Base-by-base conservation (phyloP, 306 rosid genomes). In the Cicer yamashitae region DNA sequence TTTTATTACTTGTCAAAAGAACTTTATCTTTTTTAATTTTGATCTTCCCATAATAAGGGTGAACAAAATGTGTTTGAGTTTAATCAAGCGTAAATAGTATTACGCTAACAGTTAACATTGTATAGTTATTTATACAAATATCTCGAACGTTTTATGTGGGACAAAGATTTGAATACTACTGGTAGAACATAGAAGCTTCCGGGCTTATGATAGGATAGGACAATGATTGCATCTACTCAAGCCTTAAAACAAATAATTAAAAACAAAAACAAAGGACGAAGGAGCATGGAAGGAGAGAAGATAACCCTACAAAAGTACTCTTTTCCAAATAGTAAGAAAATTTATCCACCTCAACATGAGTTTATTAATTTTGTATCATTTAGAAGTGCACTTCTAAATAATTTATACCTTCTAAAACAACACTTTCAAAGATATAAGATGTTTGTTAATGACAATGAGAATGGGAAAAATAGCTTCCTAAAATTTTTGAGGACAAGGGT, bases 121-220 rank as follows among this genome's bases (percentile, higher is more conserved):
- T 30, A 30, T 20, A 22, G 43, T 56, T 54, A 62, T 72, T 64
- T 30, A 37, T 12, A 59, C 68, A 37, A 15, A 51, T 48, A 12
- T 34, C 71, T 40, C 69, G 15, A 63, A 38, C 15, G 38, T 41
- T 77, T 59, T 48, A 63, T 75, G 57, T 39, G 20, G 56, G 77
- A 74, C 45, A 71, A 70, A 44, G 47, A 66, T 57, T 70, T 22
- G 43, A 71, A 30, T 30, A 30, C 37, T 30, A 30, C 37, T 30
- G 3, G 37, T 30, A 30, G 6, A 66, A 46, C 14, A 48, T 13
- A 50, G 13, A 86, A 86, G 80, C 82, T 71, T 75, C 82, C 46
- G 15, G 41, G 51, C 59, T 22, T 22, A 67, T 71, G 70, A 71
- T 53, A 52, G 37, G 54, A 73, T 45, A 56, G 73, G 78, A 71